Percentiles rank a stretch among this genome's conserved stretches.
phyloP scores from a whole-genome alignment of 352 stramenopile species.

The Globisporangium lucens region DNA sequence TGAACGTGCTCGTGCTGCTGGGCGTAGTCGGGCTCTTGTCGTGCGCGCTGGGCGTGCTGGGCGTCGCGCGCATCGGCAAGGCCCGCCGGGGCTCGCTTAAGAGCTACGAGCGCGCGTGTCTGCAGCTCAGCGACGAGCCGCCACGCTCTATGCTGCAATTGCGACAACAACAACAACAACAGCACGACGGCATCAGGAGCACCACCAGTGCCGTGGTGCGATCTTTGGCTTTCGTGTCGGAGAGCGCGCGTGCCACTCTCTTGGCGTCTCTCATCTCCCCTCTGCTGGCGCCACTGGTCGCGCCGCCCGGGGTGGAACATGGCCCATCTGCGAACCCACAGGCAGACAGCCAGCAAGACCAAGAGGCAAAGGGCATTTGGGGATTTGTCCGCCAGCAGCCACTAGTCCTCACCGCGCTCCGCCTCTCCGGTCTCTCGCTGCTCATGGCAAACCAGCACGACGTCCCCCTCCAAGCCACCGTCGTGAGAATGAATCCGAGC shows the following conservation, averaged over 20 bases:
- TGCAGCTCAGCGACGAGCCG: slow-evolving; percentile 3
- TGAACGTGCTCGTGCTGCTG: slow-evolving; percentile 21
- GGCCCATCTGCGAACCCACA: not conserved
- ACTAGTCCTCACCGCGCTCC: slow-evolving; percentile 5
- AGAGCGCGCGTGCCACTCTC: not conserved
- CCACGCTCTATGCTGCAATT: not conserved
- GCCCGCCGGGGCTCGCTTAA: slow-evolving; percentile 19
- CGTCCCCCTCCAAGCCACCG: slow-evolving; percentile 9
- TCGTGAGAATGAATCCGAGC: not conserved
- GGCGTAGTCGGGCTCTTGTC: slow-evolving; percentile 14
- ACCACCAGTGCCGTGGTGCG: not conserved
- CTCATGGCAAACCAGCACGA: slow-evolving; percentile 29
- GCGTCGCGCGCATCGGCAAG: slow-evolving; percentile 23
- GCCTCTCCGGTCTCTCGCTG: slow-evolving; percentile 15
- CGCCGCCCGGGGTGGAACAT: slow-evolving; percentile 12
- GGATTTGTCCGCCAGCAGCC: slow-evolving; percentile 5
- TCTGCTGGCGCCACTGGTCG: slow-evolving; percentile 9
- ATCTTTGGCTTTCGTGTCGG: slow-evolving; percentile 1
- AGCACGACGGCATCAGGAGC: not conserved
- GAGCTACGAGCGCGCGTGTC: slow-evolving; percentile 22
- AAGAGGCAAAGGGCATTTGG: slow-evolving; percentile 1
- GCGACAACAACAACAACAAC: not conserved
- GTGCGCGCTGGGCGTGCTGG: slow-evolving; percentile 22
- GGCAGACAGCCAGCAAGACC: not conserved
- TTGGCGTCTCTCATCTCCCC: slow-evolving; percentile 14